phyloP scores from a whole-genome alignment of 2,329 filamentous ascomycete species.

The Fusarium stilboides region DNA sequence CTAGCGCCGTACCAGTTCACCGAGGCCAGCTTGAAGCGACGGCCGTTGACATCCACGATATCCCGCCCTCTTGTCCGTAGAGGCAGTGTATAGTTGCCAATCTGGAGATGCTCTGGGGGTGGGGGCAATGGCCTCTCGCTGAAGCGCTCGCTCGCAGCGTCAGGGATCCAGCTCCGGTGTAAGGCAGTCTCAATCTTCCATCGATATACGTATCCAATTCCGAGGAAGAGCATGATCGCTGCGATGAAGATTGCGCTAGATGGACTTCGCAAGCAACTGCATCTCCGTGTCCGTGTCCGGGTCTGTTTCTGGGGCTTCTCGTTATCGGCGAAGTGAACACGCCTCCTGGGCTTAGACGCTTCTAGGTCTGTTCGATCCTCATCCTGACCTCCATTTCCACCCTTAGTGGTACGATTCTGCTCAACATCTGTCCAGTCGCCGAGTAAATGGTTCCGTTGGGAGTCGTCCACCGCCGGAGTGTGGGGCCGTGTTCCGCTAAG shows the following conservation, averaged over 20 bases:
- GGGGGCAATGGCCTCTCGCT: conserved; percentile 63
- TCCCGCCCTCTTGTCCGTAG: conserved; percentile 72
- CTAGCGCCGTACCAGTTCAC: conserved; percentile 82
- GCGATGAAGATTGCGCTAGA: conserved; percentile 57
- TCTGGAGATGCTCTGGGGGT: conserved; percentile 60
- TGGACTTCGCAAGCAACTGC: conserved; percentile 31
- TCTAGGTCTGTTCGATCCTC: not conserved
- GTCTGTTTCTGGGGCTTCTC: conserved; percentile 21
- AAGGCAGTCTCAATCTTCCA: conserved; percentile 63
- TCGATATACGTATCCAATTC: conserved; percentile 58
- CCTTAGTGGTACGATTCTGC: conserved; percentile 5
- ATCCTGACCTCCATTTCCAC: not conserved
- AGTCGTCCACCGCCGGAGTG: conserved; percentile 16
- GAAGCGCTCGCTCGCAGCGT: conserved; percentile 63
- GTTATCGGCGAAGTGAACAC: conserved; percentile 20
- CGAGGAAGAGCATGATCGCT: conserved; percentile 47
- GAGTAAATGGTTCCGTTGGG: conserved; percentile 39
- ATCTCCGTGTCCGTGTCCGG: conserved; percentile 16
- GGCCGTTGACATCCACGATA: conserved; percentile 70
- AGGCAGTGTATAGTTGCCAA: conserved; percentile 68
- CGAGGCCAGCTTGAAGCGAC: conserved; percentile 73
- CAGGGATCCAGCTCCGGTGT: conserved; percentile 64
- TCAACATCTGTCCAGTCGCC: conserved; percentile 40
- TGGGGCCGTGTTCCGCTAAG: conserved; percentile 35
- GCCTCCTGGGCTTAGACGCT: conserved; percentile 10